Base-by-base conservation (phyloP, 140 eudicot species). In the Ambrosia hybrid region DNA sequence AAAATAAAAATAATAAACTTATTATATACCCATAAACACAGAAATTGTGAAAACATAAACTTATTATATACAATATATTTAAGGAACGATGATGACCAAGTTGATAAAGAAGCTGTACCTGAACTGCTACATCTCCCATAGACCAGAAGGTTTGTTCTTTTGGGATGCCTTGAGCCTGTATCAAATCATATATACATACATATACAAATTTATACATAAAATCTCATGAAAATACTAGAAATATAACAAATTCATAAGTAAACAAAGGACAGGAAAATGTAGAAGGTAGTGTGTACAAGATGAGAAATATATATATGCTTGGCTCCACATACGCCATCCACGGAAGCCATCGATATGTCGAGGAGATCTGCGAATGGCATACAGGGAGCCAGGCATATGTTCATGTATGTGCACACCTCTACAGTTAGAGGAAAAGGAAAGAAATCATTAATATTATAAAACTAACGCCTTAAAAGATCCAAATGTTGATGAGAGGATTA, bases 311-410 rank as follows among this genome's bases (percentile, higher is more conserved):
- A 48, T 48, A 48, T 48, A 90, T 90, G 95, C 97, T 73, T 87
- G 95, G 86, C 95, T 90, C 97, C 97, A 75, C 91, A 83, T 90
- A 90, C 88, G 97, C 95, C 97, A 90, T 87, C 80, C 84, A 83
- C 85, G 68, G 67, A 90, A 86, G 78, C 75, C 91, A 77, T 75
- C 79, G 86, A 66, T 38, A 33, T 11, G 17, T 76, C 83, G 86
- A 68, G 64, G 85, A 67, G 82, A 81, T 85, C 85, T 73, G 70
- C 83, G 84, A 68, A 85, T 90, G 96, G 96, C 96, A 90, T 90
- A 90, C 95, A 90, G 96, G 96, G 95, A 90, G 96, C 96, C 96
- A 90, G 96, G 96, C 96, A 90, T 87, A 83, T 77, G 71, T 63
- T 68, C 69, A n/a, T 67, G 21, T 3, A 15, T 52, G 36, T 71